phyloP scores from a whole-genome alignment of 2,329 filamentous ascomycete genomes.

The Aspergillus fumigatus region DNA sequence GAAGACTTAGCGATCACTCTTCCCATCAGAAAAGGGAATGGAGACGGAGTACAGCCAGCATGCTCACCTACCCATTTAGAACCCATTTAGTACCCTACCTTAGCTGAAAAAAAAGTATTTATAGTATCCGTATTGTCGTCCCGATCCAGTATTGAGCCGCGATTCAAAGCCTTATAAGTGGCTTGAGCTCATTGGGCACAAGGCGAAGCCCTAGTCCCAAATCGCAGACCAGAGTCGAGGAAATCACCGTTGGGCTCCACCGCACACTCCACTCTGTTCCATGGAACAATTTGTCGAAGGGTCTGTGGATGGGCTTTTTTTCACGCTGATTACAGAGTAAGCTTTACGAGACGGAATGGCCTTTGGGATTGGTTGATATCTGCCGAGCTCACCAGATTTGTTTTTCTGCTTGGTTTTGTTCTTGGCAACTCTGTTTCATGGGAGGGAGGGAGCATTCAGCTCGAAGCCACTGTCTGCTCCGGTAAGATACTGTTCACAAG shows the following conservation, averaged over 20 bases:
- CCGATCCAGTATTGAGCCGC: not conserved
- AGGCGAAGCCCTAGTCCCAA: not conserved
- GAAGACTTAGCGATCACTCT: not conserved
- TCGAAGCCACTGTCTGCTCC: not conserved
- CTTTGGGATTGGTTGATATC: not conserved
- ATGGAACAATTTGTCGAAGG: not conserved
- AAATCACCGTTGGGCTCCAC: not conserved
- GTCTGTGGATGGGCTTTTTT: not conserved
- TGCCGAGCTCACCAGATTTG: not conserved
- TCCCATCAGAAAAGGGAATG: not conserved
- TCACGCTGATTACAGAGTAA: not conserved
- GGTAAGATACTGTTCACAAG: not conserved
- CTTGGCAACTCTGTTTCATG: not conserved
- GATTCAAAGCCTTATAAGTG: not conserved
- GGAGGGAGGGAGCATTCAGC: not conserved
- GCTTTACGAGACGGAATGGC: not conserved
- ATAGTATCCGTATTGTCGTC: not conserved
- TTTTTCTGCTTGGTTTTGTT: not conserved
- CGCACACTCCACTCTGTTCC: not conserved
- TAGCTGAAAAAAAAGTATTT: not conserved
- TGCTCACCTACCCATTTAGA: no score
- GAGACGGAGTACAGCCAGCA: no score
- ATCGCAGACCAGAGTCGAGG: not conserved
- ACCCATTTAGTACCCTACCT: no score
- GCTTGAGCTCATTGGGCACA: not conserved